Percentiles rank a stretch among this genome's conserved stretches.
These are phyloP conservation scores for Rhodotorula babjevae DNA, from an alignment of 768 basidiomycete genomes.

Conservation along the genomic window DNA sequence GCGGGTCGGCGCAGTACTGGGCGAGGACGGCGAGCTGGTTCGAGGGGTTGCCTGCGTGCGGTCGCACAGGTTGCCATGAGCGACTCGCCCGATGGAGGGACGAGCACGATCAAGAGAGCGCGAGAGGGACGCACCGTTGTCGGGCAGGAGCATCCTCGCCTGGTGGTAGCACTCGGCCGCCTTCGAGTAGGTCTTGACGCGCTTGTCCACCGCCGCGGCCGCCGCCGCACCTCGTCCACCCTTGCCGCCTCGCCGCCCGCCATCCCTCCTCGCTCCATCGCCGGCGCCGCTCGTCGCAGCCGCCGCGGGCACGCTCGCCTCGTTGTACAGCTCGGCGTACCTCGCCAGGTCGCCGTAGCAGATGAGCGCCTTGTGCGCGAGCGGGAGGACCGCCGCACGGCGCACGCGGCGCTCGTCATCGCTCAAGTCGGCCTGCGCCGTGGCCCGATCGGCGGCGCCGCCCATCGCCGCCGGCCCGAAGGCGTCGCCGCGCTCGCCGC, in stretches of 20 bases:
- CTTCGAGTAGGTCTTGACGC: slow-evolving; percentile 63
- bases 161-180: slow-evolving; percentile 79
- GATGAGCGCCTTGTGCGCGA: slow-evolving; percentile 79
- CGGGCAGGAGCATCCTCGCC: slow-evolving; percentile 72
- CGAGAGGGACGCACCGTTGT: slow-evolving; percentile 59
- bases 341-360: slow-evolving; percentile 91
- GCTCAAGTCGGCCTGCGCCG: not conserved
- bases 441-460: not conserved
- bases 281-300: slow-evolving; percentile 37
- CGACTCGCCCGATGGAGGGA: not conserved
- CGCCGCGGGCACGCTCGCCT: slow-evolving; percentile 50
- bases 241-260: not conserved
- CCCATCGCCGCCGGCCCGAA: not conserved
- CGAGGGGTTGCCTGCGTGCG: slow-evolving; percentile 63
- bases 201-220: slow-evolving; percentile 49
- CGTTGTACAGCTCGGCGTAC: slow-evolving; percentile 85
- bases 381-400: slow-evolving; percentile 55
- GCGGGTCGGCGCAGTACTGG: slow-evolving; percentile 76
- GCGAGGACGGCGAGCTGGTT: slow-evolving; percentile 94
- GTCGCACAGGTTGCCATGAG: not conserved
- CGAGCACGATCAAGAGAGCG: not conserved
- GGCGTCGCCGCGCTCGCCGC: not conserved
- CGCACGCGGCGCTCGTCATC: slow-evolving; percentile 50
- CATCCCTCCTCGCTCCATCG: not conserved
- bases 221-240: slow-evolving; percentile 46